phyloP scores from a whole-genome alignment of 2,329 filamentous ascomycete genomes.

The Colletotrichum viniferum region DNA sequence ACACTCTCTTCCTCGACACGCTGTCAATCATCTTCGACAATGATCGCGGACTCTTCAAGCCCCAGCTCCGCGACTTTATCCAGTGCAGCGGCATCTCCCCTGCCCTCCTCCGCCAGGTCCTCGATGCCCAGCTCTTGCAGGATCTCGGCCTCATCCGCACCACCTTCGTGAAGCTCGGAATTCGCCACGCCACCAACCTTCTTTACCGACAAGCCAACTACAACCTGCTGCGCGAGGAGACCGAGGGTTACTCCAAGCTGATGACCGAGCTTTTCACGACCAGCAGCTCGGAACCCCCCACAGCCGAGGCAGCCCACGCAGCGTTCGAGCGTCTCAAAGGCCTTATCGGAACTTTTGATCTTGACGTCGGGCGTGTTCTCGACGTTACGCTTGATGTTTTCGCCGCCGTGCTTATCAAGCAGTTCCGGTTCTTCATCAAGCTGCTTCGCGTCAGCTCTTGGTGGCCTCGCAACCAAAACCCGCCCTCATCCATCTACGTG shows the following conservation, averaged over 20 bases:
- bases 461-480: slow-evolving; percentile 77
- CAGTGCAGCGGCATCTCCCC: slow-evolving; percentile 74
- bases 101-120: slow-evolving; percentile 74
- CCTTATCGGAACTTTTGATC: slow-evolving; percentile 93
- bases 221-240: slow-evolving; percentile 92
- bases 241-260: slow-evolving; percentile 95
- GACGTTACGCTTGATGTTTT: slow-evolving; percentile 96
- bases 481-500: slow-evolving; percentile 48
- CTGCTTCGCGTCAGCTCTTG: slow-evolving; percentile 90
- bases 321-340: slow-evolving; percentile 93
- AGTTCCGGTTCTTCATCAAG: slow-evolving; percentile 93
- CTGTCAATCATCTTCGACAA: slow-evolving; percentile 79
- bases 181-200: slow-evolving; percentile 89
- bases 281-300: slow-evolving; percentile 74
- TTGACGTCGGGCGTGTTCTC: slow-evolving; percentile 92
- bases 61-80: slow-evolving; percentile 69
- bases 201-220: slow-evolving; percentile 97
- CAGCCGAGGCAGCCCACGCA: slow-evolving; percentile 76
- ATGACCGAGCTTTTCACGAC: slow-evolving; percentile 95
- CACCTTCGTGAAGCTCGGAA: slow-evolving; percentile 83
- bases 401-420: slow-evolving; percentile 89
- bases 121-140: slow-evolving; percentile 80
- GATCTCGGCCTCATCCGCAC: slow-evolving; percentile 80
- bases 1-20: slow-evolving; percentile 80
- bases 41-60: slow-evolving; percentile 57